Percentiles rank a stretch among this genome's conserved stretches.
Evolutionary conservation across 495 filamentous ascomycete genomes (phyloP).

Genomic region (Annulohypoxylon bovei): DNA sequence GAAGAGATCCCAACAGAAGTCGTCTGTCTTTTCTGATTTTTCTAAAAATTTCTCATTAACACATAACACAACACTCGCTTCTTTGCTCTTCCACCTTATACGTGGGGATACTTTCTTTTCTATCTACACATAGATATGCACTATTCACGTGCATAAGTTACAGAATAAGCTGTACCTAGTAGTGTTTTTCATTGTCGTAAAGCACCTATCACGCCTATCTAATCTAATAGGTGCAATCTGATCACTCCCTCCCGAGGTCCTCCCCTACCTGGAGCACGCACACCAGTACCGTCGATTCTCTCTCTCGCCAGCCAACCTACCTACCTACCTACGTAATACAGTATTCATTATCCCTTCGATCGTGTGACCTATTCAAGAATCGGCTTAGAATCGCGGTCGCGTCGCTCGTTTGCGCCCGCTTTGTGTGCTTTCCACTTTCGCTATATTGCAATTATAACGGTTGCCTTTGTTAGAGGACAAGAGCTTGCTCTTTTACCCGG

Average conservation of each 20-base stretch:
- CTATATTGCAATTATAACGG: constrained; percentile 5
- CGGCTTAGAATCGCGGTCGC: constrained; percentile 20
- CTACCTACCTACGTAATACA: constrained; percentile 19
- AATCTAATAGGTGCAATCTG: constrained; percentile 25
- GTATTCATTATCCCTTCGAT: constrained; percentile 22
- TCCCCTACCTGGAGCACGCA: constrained; percentile 8
- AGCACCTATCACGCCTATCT: neutral
- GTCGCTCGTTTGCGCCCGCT: constrained; percentile 37
- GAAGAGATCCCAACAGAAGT: constrained; percentile 29
- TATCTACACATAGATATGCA: constrained; percentile 1
- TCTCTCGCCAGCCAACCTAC: constrained; percentile 5
- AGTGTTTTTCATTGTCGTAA: constrained; percentile 3
- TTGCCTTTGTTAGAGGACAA: constrained; percentile 28
- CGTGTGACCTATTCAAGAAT: constrained; percentile 20
- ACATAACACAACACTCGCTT: constrained; percentile 28
- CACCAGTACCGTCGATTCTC: constrained; percentile 11
- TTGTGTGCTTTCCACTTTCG: constrained; percentile 23
- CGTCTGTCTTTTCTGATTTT: constrained; percentile 10
- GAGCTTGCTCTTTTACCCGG: constrained; percentile 7
- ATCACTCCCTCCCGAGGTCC: constrained; percentile 2
- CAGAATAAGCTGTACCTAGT: neutral
- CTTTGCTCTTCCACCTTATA: constrained; percentile 14
- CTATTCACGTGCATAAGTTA: constrained; percentile 9
- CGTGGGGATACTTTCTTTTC: constrained; percentile 28
- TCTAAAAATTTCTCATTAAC: constrained; percentile 13